phyloP scores from a whole-genome alignment of 371 early-diverging fungal genomes.

The Conidiobolus incongruus region DNA sequence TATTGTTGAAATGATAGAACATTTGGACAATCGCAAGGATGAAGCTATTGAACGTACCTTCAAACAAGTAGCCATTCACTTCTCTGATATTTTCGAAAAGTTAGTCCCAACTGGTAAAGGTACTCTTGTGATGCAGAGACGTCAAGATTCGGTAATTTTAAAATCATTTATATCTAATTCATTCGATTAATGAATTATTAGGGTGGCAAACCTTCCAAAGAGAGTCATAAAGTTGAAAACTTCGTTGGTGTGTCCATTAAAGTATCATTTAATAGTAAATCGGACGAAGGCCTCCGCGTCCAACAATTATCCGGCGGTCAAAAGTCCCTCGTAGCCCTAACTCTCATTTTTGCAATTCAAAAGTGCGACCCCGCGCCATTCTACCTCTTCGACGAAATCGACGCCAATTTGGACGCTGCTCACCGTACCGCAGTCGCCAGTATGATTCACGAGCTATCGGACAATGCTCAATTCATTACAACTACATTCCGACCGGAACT shows the following conservation, averaged over 20 bases:
- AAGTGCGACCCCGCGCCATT: constrained; percentile 97
- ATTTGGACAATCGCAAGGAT: constrained; percentile 85
- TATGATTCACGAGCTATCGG: constrained; percentile 71
- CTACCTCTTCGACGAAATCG: constrained; percentile 99
- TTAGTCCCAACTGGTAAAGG: constrained; percentile 83
- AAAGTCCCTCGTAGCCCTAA: constrained; percentile 94
- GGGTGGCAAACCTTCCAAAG: no score
- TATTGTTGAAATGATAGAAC: constrained; percentile 65
- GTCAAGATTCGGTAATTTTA: constrained; percentile 30
- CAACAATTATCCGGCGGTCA: constrained; percentile 98
- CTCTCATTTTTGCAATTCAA: constrained; percentile 98
- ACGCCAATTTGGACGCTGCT: constrained; percentile 96
- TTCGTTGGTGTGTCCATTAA: constrained; percentile 7
- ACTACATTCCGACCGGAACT: constrained; percentile 96
- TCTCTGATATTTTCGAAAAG: constrained; percentile 68
- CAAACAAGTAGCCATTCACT: constrained; percentile 73
- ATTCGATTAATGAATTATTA: no score
- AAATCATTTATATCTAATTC: no score
- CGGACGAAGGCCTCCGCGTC: constrained; percentile 81
- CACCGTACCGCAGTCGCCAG: constrained; percentile 86
- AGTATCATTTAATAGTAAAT: constrained; percentile 70
- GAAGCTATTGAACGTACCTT: constrained; percentile 93
- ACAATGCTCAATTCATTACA: constrained; percentile 88
- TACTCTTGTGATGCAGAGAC: constrained; percentile 60
- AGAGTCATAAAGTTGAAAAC: constrained; percentile 1